Percentiles rank a stretch among this genome's conserved stretches.
Conservation (phyloP, 768 basidiomycete genomes). For the Tricholoma sp. region DNA sequence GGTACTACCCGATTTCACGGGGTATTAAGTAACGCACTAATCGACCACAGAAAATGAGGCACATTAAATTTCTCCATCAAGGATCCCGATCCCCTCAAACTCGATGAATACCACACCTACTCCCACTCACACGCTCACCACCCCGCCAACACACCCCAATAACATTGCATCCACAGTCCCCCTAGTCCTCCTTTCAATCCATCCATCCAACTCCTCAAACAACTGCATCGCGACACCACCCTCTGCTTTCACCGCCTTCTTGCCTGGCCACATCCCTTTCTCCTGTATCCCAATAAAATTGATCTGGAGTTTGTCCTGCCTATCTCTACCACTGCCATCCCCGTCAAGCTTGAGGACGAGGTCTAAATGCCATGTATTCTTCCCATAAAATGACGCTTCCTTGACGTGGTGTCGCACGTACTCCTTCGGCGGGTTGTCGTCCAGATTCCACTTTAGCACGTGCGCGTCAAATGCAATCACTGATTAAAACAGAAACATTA, state of each 20-base stretch:
- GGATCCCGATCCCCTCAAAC: too few species aligned
- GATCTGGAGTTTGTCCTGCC: slow-evolving; percentile 37
- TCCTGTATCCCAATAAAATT: slow-evolving; percentile 83
- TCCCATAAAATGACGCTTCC: slow-evolving; percentile 83
- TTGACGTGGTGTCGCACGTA: slow-evolving; percentile 83
- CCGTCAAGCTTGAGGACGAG: slow-evolving; percentile 57
- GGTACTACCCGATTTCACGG: too few species aligned
- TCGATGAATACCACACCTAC: too few species aligned
- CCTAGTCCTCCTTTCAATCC: slow-evolving; percentile 60
- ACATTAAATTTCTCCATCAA: too few species aligned
- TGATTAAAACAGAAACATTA: not conserved
- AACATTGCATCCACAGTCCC: slow-evolving; percentile 65
- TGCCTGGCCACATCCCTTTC: slow-evolving; percentile 81
- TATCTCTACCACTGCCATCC: slow-evolving; percentile 12
- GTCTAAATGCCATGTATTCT: slow-evolving; percentile 66
- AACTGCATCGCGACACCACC: slow-evolving; percentile 61
- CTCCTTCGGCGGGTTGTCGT: slow-evolving; percentile 72
- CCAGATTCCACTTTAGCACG: slow-evolving; percentile 79
- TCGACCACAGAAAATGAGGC: too few species aligned
- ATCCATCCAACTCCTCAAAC: slow-evolving; percentile 69
- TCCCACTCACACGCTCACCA: slow-evolving; percentile 31
- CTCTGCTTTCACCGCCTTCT: slow-evolving; percentile 43
- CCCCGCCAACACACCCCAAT: slow-evolving; percentile 67
- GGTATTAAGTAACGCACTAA: too few species aligned
- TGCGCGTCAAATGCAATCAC: slow-evolving; percentile 91